Percentiles rank a stretch among this genome's conserved stretches.
phyloP scores from a whole-genome alignment of 148 eudicot genomes.

The Amaranthus hypochondriacus region DNA sequence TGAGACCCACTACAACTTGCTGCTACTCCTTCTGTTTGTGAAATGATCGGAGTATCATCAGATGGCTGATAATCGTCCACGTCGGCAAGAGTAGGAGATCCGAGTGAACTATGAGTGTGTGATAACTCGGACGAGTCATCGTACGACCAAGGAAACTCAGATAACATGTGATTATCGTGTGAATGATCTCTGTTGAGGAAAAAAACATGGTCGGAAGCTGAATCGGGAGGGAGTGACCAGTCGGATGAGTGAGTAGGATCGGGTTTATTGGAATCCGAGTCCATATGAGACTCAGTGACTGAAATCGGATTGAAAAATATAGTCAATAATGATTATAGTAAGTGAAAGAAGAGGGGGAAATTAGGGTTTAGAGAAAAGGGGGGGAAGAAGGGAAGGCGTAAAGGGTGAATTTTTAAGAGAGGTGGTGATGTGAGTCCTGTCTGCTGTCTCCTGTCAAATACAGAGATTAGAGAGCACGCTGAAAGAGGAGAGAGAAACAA shows the following conservation, averaged over 20 bases:
- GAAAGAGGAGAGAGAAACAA: conserved; percentile 8
- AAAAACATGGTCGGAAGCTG: conserved; percentile 25
- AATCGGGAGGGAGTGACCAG: conserved; percentile 28
- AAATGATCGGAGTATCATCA: not conserved
- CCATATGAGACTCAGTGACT: conserved; percentile 12
- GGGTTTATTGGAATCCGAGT: conserved; percentile 20
- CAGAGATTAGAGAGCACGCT: not conserved
- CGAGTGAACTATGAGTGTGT: not conserved
- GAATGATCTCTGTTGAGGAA: conserved; percentile 27
- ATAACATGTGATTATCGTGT: conserved; percentile 16
- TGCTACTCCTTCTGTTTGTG: not conserved
- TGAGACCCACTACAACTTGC: conserved; percentile 13
- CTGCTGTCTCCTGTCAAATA: conserved; percentile 15
- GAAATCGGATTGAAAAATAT: not conserved
- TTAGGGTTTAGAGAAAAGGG: not conserved
- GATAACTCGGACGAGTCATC: not conserved
- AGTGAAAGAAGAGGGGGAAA: not conserved
- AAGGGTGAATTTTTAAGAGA: conserved; percentile 17
- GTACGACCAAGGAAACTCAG: conserved; percentile 44
- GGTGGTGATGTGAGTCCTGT: conserved; percentile 33
- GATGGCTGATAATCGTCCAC: conserved; percentile 22
- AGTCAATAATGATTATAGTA: not conserved
- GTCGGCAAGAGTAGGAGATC: not conserved
- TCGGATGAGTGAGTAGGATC: conserved; percentile 24
- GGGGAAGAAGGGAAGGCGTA: conserved; percentile 18